These are phyloP conservation scores for Globisporangium viniferum DNA, from an alignment of 352 stramenopile species.

Conservation along the genomic window DNA sequence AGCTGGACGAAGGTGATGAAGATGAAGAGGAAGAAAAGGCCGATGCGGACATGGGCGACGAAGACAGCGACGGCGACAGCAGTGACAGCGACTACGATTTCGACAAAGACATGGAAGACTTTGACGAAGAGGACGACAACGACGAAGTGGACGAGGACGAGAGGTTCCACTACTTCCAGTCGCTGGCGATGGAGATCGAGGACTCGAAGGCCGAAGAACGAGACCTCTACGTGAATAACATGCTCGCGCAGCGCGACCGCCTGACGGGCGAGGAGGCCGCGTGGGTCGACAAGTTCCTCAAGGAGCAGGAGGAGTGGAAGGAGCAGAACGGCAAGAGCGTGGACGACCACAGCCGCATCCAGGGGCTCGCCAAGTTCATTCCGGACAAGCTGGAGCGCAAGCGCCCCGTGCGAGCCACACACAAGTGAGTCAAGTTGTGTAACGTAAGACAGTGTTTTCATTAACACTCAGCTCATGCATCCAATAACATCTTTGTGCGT, in stretches of 20 bases:
- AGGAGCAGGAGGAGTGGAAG: constrained; percentile 30
- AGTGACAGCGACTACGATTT: constrained; percentile 17
- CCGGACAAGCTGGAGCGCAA: constrained; percentile 14
- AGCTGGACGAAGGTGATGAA: constrained; percentile 1
- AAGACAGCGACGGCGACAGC: constrained; percentile 2
- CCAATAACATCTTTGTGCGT: background rate
- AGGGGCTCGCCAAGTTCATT: constrained; percentile 9
- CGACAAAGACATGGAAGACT: constrained; percentile 8
- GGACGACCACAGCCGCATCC: constrained; percentile 12
- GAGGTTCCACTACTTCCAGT: constrained; percentile 13
- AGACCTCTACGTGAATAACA: constrained; percentile 28
- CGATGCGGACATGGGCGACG: constrained; percentile 4
- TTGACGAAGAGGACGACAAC: constrained; percentile 18
- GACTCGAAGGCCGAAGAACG: constrained; percentile 2
- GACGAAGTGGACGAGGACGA: constrained; percentile 11
- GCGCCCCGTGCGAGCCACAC: constrained; percentile 4
- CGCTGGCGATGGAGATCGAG: constrained; percentile 11
- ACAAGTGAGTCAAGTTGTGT: background rate
- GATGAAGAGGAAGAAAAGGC: background rate
- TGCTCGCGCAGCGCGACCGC: constrained; percentile 21
- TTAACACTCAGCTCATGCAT: too few species aligned
- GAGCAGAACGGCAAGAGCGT: constrained; percentile 29
- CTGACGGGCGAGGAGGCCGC: constrained; percentile 22
- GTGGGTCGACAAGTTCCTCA: constrained; percentile 30
- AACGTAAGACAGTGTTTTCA: too few species aligned